These are phyloP conservation scores for Colletotrichum paranaense DNA, from an alignment of 2,329 filamentous ascomycete genomes.

Conservation along the genomic window DNA sequence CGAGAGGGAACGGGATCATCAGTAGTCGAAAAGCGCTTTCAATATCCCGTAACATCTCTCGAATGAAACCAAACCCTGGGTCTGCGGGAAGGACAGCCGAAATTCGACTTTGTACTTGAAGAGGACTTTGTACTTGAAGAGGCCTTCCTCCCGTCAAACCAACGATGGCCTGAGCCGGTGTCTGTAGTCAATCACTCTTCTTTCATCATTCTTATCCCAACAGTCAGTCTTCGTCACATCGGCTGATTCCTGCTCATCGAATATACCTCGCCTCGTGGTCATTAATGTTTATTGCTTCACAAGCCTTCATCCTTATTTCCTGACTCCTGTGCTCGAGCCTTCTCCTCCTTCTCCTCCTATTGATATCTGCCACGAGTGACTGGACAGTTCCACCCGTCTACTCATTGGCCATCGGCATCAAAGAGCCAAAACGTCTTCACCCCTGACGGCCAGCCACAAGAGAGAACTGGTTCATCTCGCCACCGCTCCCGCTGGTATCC, in stretches of 20 bases:
- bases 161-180: conserved; percentile 15
- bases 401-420: not conserved
- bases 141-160: conserved; percentile 4
- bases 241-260: not conserved
- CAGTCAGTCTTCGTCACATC: not conserved
- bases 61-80: not conserved
- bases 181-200: not conserved
- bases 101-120: conserved; percentile 20
- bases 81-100: not conserved
- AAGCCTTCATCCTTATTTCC: not conserved
- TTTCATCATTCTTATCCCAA: not conserved
- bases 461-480: conserved; percentile 32
- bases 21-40: conserved; percentile 7
- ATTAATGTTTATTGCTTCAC: conserved; percentile 18
- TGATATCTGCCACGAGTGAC: not conserved
- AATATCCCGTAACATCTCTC: conserved; percentile 15
- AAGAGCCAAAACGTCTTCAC: not conserved
- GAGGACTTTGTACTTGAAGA: conserved; percentile 27
- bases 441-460: not conserved
- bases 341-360: not conserved
- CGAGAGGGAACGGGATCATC: not conserved
- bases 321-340: conserved; percentile 18
- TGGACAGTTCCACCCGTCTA: not conserved
- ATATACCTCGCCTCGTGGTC: not conserved
- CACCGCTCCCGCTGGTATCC: conserved; percentile 31